Percentiles rank a stretch among this genome's conserved stretches.
phyloP scores from a whole-genome alignment of 2,329 filamentous ascomycete species.

The Coniochaeta sp. region DNA sequence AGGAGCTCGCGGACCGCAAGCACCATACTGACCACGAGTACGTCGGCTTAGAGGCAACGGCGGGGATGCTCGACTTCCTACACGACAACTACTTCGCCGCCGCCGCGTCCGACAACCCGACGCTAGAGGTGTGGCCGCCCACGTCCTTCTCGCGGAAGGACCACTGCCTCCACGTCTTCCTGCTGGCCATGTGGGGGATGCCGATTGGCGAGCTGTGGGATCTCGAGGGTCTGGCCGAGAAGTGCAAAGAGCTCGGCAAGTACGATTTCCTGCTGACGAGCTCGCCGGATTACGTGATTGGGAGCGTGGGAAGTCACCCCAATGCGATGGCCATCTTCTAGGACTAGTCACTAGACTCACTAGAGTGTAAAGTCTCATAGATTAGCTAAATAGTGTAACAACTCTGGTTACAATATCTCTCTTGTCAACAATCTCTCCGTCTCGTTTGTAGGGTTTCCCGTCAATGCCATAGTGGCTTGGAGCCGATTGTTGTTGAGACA shows the following conservation, averaged over 20 bases:
- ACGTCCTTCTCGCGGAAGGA: slow-evolving; percentile 29
- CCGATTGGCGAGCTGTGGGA: slow-evolving; percentile 50
- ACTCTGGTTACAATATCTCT: too few species aligned
- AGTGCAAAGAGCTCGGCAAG: slow-evolving; percentile 42
- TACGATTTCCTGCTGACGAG: slow-evolving; percentile 59
- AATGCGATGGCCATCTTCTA: slow-evolving; percentile 41
- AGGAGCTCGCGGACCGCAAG: slow-evolving; percentile 29
- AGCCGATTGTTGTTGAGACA: too few species aligned
- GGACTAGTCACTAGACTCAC: too few species aligned
- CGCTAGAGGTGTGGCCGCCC: slow-evolving; percentile 59
- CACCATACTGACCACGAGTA: slow-evolving; percentile 21
- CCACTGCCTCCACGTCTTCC: slow-evolving; percentile 36
- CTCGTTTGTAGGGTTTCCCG: too few species aligned
- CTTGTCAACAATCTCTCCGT: too few species aligned
- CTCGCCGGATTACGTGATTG: slow-evolving; percentile 50
- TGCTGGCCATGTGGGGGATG: slow-evolving; percentile 45
- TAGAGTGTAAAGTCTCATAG: too few species aligned
- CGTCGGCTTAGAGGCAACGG: slow-evolving; percentile 36
- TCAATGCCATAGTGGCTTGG: too few species aligned
- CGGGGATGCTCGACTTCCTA: slow-evolving; percentile 55
- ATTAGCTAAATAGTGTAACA: too few species aligned
- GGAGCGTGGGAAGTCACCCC: slow-evolving; percentile 40
- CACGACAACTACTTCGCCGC: slow-evolving; percentile 64
- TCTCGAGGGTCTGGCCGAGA: slow-evolving; percentile 43
- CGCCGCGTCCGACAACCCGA: slow-evolving; percentile 55